Base-by-base conservation (phyloP, 2,329 filamentous ascomycete species). In the Neocatenulostroma microsporum region DNA sequence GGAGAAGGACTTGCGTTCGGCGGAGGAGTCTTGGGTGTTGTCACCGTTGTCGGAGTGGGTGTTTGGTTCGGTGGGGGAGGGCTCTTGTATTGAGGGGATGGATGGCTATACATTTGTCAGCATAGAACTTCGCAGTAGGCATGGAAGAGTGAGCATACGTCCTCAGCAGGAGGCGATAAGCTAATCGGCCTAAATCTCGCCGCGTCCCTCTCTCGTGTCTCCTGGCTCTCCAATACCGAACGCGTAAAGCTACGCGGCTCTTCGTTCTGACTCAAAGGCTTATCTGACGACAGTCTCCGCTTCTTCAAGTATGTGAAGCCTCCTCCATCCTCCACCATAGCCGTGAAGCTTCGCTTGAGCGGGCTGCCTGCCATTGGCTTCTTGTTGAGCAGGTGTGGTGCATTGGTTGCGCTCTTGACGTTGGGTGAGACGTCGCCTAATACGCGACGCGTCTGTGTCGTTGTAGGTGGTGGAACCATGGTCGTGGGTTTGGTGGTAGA, bases 1-100 rank as follows among this genome's bases (percentile, higher is more conserved):
- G 12, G 67, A 69, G 49, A 71, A 70, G 12, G 63, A 67, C 19
- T 51, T 52, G 14, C 62, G 57, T 39, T 61, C 60, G 18, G 42
- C 52, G 43, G 47, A 45, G 4, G 49, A 55, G 14, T 44, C 42
- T 20, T 52, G 42, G 5, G 37, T 44, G n/a, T 41, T 45, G 28
- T 50, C 46, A 10, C 47, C 48, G 18, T 44, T 44, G n/a, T 48
- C 42, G 12, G 47, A 46, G 11, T 54, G 54, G 29, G 49, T 53
- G 26, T 55, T 52, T 5, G 48, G 47, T 21, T 53, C 44, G 13
- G 49, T 55, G 15, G 51, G 53, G 17, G 43, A 47, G 12, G 37
- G 38, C 11, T 45, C 36, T 23, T 38, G 34, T 14, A 49, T 48
- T 14, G 28, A 31, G n/a, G 47, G 45, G 3, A 39, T n/a, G n/a